A percentile compares a stretch with the other conserved stretches of the same genome.
Conservation (phyloP, 2,329 filamentous ascomycete species). For the Ophiostoma novo-ulmi region DNA sequence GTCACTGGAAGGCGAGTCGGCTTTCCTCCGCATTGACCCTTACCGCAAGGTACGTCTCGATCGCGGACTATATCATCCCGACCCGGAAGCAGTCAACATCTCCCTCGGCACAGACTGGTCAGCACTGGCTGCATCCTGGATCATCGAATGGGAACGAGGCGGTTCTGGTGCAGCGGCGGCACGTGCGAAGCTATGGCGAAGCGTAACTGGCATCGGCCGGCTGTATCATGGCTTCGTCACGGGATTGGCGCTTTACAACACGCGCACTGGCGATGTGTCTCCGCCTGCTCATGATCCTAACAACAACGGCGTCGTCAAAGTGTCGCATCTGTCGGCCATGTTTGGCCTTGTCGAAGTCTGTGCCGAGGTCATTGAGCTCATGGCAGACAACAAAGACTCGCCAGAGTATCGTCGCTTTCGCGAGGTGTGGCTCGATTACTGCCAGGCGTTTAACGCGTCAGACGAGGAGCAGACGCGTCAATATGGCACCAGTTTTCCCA, state of each 20-base stretch:
- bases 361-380: not conserved
- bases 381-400: not conserved
- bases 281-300: not conserved
- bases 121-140: conserved; percentile 1
- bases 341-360: conserved; percentile 11
- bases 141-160: conserved; percentile 7
- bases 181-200: not conserved
- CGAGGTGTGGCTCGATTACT: not conserved
- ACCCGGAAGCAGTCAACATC: conserved; percentile 6
- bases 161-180: not conserved
- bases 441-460: not conserved
- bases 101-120: conserved; percentile 11
- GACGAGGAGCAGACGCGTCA: not conserved
- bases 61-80: not conserved
- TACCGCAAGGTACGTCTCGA: conserved; percentile 2
- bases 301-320: not conserved
- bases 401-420: not conserved
- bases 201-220: not conserved
- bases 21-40: not conserved
- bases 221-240: conserved; percentile 1
- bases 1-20: not conserved
- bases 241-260: not conserved
- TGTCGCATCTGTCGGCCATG: conserved; percentile 10
- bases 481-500: conserved; percentile 1
- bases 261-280: not conserved